Evolutionary conservation across 2,329 filamentous ascomycete genomes (phyloP).

Genomic region (Aspergillus neoniger): DNA sequence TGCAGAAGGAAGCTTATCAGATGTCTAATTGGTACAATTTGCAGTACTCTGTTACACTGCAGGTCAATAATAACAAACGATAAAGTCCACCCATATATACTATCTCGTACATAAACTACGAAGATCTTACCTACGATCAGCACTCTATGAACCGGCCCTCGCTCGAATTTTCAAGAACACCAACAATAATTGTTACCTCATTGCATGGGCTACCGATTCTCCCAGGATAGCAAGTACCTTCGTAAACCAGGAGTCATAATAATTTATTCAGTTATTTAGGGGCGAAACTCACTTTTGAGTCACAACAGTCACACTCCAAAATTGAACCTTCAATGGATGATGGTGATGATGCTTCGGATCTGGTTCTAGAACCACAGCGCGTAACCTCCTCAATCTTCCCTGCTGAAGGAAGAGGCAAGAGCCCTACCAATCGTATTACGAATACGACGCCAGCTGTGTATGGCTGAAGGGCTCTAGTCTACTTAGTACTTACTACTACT

Average conservation of each 20-base stretch:
- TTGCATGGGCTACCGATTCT: background rate
- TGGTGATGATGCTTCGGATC: background rate
- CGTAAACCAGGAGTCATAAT: background rate
- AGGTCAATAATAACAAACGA: background rate
- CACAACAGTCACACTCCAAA: background rate
- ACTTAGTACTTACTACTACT: background rate
- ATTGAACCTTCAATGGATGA: background rate
- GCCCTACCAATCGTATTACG: background rate
- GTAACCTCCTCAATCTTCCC: background rate
- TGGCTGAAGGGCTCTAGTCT: background rate
- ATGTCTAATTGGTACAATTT: background rate
- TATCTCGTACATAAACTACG: too few species aligned
- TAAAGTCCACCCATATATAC: too few species aligned
- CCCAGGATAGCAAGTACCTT: background rate
- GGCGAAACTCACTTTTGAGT: background rate
- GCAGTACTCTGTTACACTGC: background rate
- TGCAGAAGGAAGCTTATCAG: background rate
- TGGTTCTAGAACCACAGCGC: background rate
- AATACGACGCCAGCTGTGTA: background rate
- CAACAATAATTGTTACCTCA: background rate
- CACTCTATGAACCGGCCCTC: too few species aligned
- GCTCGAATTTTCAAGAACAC: background rate
- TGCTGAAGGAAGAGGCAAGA: background rate
- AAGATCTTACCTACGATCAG: too few species aligned
- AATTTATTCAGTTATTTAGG: background rate